Evolutionary conservation across 2,329 filamentous ascomycete genomes (phyloP).

Genomic region (Trichophyton mentagrophytes): DNA sequence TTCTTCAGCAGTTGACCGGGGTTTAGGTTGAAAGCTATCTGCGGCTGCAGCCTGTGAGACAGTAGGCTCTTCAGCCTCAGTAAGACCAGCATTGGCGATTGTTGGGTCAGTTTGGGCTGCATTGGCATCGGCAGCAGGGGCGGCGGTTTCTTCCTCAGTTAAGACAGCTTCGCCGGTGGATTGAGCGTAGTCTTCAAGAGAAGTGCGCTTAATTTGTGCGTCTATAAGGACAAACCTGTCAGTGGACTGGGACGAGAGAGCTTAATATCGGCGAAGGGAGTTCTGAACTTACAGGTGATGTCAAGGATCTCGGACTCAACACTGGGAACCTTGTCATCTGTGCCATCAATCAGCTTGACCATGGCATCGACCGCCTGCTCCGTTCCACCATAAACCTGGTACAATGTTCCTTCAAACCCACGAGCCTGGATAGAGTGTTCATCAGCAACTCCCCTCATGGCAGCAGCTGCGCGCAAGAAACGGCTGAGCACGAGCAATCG

Average conservation of each 20-base stretch:
- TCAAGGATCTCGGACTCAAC: constrained; percentile 43
- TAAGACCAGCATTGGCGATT: constrained; percentile 46
- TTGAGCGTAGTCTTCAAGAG: constrained; percentile 32
- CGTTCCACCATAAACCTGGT: constrained; percentile 52
- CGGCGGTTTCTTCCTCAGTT: constrained; percentile 33
- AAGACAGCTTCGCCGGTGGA: constrained; percentile 29
- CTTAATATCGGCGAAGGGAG: background rate
- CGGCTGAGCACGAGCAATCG: constrained; percentile 47
- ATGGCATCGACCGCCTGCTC: constrained; percentile 46
- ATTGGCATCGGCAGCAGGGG: constrained; percentile 26
- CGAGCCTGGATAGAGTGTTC: constrained; percentile 45
- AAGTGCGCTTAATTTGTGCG: constrained; percentile 40
- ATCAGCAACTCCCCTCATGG: constrained; percentile 46
- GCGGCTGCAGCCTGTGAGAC: constrained; percentile 45
- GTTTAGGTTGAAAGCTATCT: constrained; percentile 27
- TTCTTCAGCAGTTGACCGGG: constrained; percentile 16
- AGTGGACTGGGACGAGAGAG: background rate
- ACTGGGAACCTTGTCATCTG: constrained; percentile 44
- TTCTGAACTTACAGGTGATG: constrained; percentile 40
- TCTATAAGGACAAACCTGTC: constrained; percentile 24
- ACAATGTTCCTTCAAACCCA: constrained; percentile 51
- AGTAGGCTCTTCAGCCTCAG: constrained; percentile 42
- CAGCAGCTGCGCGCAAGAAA: constrained; percentile 51
- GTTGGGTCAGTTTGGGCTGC: constrained; percentile 43
- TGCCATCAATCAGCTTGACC: constrained; percentile 48